These are phyloP conservation scores for Lodderomyces theae DNA, from an alignment of 1,139 yeast genomes.

Conservation along the genomic window DNA sequence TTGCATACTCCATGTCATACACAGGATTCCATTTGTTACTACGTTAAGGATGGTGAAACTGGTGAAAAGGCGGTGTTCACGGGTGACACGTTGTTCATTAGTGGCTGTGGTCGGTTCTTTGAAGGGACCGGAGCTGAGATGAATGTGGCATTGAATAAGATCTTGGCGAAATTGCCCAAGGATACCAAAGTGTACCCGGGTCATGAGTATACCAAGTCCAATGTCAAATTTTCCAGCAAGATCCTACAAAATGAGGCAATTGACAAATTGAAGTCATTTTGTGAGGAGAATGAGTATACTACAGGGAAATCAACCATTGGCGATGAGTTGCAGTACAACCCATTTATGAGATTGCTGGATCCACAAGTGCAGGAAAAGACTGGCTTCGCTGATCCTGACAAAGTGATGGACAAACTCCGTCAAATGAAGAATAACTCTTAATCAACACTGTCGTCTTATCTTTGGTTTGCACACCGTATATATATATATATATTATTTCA, in stretches of 20 bases:
- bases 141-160: constrained; percentile 63
- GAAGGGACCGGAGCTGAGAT: constrained; percentile 86
- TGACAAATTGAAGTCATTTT: constrained; percentile 49
- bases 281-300: constrained; percentile 59
- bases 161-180: constrained; percentile 59
- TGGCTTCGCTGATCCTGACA: constrained; percentile 35
- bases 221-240: constrained; percentile 70
- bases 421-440: constrained; percentile 59
- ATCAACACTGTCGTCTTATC: neutral
- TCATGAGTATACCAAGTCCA: constrained; percentile 88
- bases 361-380: constrained; percentile 51
- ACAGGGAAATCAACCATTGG: constrained; percentile 83
- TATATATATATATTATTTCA: too few relatives aligned
- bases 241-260: constrained; percentile 59
- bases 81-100: constrained; percentile 90
- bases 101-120: constrained; percentile 96
- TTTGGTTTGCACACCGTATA: too few relatives aligned
- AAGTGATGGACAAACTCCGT: constrained; percentile 66
- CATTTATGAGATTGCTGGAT: constrained; percentile 78
- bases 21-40: constrained; percentile 90
- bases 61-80: constrained; percentile 78
- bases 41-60: constrained; percentile 58
- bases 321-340: constrained; percentile 81
- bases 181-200: constrained; percentile 85
- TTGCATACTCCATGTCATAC: constrained; percentile 98